Evolutionary conservation across 116 monocot species (phyloP), one percentile per base, ranked within the genome.

Genomic region (Cymodocea nodosa): DNA sequence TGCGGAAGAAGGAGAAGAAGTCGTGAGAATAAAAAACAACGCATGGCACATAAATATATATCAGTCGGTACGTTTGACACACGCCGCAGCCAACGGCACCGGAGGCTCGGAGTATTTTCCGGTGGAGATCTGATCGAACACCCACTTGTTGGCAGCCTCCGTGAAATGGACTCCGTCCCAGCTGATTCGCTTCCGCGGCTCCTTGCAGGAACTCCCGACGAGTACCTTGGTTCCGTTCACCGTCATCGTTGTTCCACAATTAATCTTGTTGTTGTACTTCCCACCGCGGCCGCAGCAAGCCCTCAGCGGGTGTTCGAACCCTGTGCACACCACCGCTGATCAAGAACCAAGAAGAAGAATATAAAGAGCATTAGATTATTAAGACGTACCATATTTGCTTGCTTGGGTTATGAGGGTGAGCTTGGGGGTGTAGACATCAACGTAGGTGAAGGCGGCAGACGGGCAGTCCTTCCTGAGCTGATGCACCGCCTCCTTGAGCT

Each of bases 391-490:
- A 30, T 79, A 52, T 22, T 75, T 52, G 12, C 25, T 70, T 9
- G 83, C 77, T 6, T 78, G 40, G 50, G 52, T 75, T 23, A 87
- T 53, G 49, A 87, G 87, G 4, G 35, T n/a, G 64, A 83, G 80
- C 71, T 83, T 87, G 51, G 58, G 67, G 17, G 87, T 58, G 51
- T 69, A 87, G 22, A 87, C 60, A 48, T 87, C 83, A 1, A 87
- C 80, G 12, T 80, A 78, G 14, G 78, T 78, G 25, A 87, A 65
- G 3, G 56, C 57, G 0, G 80, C 80, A 6, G 7, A 15, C 11
- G 78, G 74, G 10, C 78, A 73, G 12, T 73, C 78, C 25, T 72
- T 61, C 35, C 87, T 73, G n/a, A 87, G 71, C 8, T 68, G 30
- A 2, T 37, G 50, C 11, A 83, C 72, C 10, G 83, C 76, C 14